A percentile compares a stretch with the other conserved stretches of the same genome.
phyloP scores from a whole-genome alignment of 768 basidiomycete genomes.

The Leccinum uliginosum region DNA sequence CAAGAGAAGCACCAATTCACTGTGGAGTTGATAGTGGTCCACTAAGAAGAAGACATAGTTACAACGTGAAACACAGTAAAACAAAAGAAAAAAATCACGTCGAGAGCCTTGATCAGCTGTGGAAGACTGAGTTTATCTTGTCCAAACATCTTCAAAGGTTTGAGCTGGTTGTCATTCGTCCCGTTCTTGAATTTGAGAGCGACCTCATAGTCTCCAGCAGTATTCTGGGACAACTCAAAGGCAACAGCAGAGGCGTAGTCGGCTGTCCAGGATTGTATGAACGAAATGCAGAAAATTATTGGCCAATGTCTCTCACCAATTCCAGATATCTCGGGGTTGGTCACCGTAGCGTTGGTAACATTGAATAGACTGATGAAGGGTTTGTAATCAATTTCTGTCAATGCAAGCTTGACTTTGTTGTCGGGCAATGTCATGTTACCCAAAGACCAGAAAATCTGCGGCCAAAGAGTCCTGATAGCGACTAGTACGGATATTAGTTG shows the following conservation, averaged over 20 bases:
- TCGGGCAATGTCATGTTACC: conserved; percentile 70
- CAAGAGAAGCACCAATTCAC: conserved; percentile 33
- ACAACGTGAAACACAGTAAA: neutral
- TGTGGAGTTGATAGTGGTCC: conserved; percentile 28
- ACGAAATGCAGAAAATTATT: neutral
- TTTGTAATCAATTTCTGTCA: conserved; percentile 81
- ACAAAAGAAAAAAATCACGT: conserved; percentile 7
- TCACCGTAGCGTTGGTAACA: conserved; percentile 58
- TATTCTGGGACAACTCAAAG: conserved; percentile 61
- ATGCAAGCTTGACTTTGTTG: conserved; percentile 71
- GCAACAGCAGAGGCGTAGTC: conserved; percentile 69
- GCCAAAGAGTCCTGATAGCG: conserved; percentile 71
- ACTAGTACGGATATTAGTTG: conserved; percentile 40
- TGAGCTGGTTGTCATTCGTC: conserved; percentile 49
- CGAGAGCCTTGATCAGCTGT: conserved; percentile 14
- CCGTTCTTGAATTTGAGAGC: conserved; percentile 84
- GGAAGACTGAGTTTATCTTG: conserved; percentile 21
- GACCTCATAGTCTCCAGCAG: conserved; percentile 66
- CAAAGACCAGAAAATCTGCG: conserved; percentile 66
- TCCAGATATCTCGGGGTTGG: conserved; percentile 56
- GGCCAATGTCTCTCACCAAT: conserved; percentile 48
- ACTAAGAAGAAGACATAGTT: conserved; percentile 9
- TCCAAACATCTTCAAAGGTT: conserved; percentile 66
- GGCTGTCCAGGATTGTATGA: conserved; percentile 38
- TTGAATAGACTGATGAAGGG: conserved; percentile 85